Evolutionary conservation across 2,329 filamentous ascomycete genomes (phyloP), one percentile per base, ranked within the genome.

Genomic region (Sporothrix humicola): DNA sequence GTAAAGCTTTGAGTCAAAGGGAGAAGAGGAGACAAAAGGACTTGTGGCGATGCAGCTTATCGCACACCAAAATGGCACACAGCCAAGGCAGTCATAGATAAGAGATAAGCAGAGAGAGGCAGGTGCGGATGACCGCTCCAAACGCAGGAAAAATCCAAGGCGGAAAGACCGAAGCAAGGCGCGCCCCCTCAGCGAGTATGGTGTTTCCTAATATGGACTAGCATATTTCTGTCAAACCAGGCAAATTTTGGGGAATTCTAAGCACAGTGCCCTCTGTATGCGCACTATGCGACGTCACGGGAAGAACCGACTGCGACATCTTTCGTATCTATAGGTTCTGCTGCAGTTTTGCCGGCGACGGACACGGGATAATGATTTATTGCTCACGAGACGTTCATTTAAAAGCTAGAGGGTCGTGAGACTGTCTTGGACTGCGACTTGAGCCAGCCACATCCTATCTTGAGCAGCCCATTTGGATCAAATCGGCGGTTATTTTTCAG

Each of bases 21-120:
- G 44, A 54, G 44, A 44, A 61, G 31, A 65, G 42, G 50, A 66
- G 61, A 72, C 61, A 68, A 73, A 54, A 10, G 23, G 17, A 26
- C 56, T 12, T n/a, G 72, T 73, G 65, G 65, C 65, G 72, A 73
- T 73, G 71, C 63, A 61, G 71, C 23, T 73, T 68, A 68, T 68
- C 69, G 54, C 54, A 42, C 42, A 26, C 66, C 65, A 42, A 69
- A 54, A 68, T 20, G 12, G 46, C 8, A 68, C 15, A 52, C 23
- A 44, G 65, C 46, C 44, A 59, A 56, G 68, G 37, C 26, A 23
- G 17, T n/a, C n/a, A 26, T 26, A 72, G 69, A 63, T 72, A 65
- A 72, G 69, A 59, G 13, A 59, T 48, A 31, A 59, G 37, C 59
- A 44, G 46, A 23, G 65, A 48, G 26, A 37, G 31, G 31, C 7